Evolutionary conservation across 805 yeast genomes (phyloP), one percentile per base, ranked within the genome.

Genomic region (Lipomyces kockii): DNA sequence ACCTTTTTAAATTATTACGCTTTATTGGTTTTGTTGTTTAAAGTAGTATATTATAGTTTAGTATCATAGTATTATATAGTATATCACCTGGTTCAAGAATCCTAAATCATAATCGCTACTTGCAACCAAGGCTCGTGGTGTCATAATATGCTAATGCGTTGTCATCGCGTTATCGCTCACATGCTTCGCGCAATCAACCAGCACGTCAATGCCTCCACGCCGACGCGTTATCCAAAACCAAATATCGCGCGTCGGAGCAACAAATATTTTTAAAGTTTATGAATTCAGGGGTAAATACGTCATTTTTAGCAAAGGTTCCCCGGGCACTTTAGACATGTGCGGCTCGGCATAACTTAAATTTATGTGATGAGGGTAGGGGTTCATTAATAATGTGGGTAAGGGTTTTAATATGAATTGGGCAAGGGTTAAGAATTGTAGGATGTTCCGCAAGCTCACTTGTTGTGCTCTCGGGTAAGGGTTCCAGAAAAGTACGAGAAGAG

Each of bases 31-130:
- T 17, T 43, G 49, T 43, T n/a, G 49, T 43, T 17, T 37, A 37
- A 35, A 37, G 49, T n/a, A 43, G 49, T n/a, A 43, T n/a, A 43
- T 17, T 43, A 43, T 43, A 43, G 49, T n/a, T 12, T 43, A 43
- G 49, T 43, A 43, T 43, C n/a, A 43, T 43, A 43, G 49, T 43
- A 43, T 43, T n/a, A 43, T 43, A 43, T n/a, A 43, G 20, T 43
- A n/a, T n/a, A 43, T 43, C 22, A n/a, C 0, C 20, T 5, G 49
- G 49, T 43, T n/a, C 49, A n/a, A 43, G 17, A 43, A 17, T 8
- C 14, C 14, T 3, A 4, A 43, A 6, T 17, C 22, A 37, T 37
- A 37, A 37, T 37, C 32, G 32, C n/a, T 5, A 29, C 32, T 29
- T 11, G 17, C 39, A 3, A 17, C 14, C 39, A 35, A n/a, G 39